These are phyloP conservation scores for Teratosphaeria epicoccoides DNA, from an alignment of 2,329 filamentous ascomycete genomes.

Conservation along the genomic window DNA sequence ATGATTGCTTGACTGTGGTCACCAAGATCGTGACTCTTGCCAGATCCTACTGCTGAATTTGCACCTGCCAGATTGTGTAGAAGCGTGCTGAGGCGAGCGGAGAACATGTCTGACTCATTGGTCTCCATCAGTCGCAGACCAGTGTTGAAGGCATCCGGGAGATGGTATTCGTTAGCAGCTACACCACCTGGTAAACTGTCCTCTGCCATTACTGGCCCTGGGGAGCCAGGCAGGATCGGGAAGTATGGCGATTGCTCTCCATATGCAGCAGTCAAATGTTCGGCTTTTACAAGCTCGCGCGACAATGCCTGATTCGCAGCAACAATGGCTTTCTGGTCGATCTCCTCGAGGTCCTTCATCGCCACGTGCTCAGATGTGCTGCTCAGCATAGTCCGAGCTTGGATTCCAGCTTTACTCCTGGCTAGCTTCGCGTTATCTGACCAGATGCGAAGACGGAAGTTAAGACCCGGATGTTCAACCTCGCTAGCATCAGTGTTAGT, in stretches of 20 bases:
- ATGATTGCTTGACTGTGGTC: background rate
- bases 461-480: background rate
- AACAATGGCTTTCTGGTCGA: background rate
- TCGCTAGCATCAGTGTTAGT: background rate
- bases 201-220: background rate
- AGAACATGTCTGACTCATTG: background rate
- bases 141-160: background rate
- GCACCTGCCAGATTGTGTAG: background rate
- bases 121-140: background rate
- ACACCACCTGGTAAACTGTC: background rate
- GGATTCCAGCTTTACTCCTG: background rate
- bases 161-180: background rate
- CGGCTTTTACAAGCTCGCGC: background rate
- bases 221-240: background rate
- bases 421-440: background rate
- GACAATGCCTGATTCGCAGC: background rate
- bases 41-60: background rate
- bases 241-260: background rate
- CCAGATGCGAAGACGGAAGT: background rate
- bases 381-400: background rate
- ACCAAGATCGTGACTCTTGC: background rate
- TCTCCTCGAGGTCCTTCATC: background rate
- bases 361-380: background rate
- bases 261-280: background rate
- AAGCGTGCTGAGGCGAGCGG: background rate